phyloP scores from a whole-genome alignment of 805 yeast genomes.

The Sugiyamaella qingdaonensis region DNA sequence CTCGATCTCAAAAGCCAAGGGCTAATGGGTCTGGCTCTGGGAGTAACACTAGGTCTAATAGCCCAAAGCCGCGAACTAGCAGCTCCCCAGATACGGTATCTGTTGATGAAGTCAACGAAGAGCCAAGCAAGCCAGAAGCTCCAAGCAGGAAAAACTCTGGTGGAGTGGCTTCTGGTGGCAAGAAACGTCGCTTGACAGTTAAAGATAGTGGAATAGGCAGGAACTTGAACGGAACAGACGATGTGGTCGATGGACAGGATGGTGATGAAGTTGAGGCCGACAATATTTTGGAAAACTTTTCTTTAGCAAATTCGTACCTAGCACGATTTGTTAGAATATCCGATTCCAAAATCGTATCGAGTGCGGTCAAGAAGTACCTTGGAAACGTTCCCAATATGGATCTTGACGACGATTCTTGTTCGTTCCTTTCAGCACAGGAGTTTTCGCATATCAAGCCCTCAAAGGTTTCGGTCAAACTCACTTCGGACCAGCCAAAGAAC shows the following conservation, averaged over 20 bases:
- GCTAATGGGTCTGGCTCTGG: not conserved
- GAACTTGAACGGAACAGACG: not conserved
- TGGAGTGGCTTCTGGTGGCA: not conserved
- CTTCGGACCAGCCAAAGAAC: slow-evolving; percentile 52
- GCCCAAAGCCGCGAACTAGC: not conserved
- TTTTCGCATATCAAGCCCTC: slow-evolving; percentile 24
- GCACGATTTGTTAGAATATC: slow-evolving; percentile 14
- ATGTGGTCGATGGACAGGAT: not conserved
- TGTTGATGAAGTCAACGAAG: not conserved
- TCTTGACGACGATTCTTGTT: slow-evolving; percentile 17
- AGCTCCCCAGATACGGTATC: not conserved
- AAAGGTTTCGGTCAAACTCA: slow-evolving; percentile 47
- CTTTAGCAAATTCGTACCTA: slow-evolving; percentile 10
- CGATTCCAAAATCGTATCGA: slow-evolving; percentile 4
- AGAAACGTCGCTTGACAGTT: slow-evolving; percentile 6
- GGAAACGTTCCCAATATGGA: slow-evolving; percentile 11
- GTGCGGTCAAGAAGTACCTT: slow-evolving; percentile 5
- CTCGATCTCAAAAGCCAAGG: not conserved
- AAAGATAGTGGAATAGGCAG: not conserved
- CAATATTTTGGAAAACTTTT: slow-evolving; percentile 3
- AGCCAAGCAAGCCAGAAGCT: not conserved
- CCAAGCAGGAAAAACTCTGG: not conserved
- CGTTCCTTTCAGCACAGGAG: slow-evolving; percentile 26
- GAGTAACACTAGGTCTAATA: not conserved
- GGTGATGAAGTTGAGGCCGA: slow-evolving; percentile 4